Evolutionary conservation across 148 eudicot species (phyloP).

Genomic region (Pharnaceum exiguum): DNA sequence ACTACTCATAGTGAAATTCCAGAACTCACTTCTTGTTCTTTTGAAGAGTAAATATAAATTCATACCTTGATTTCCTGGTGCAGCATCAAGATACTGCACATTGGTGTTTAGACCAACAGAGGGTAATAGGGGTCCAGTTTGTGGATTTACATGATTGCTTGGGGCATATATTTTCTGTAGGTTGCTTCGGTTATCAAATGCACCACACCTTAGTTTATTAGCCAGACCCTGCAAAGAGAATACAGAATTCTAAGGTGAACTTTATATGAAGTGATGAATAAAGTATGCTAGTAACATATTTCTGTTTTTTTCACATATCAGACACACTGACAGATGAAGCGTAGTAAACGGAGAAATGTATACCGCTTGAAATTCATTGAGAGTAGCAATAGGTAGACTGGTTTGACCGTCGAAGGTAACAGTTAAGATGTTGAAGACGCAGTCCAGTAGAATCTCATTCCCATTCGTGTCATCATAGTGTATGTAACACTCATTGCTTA

Average conservation of each 20-base stretch:
- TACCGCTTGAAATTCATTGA: constrained; percentile 35
- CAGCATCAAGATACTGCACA: not conserved
- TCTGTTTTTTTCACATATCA: not conserved
- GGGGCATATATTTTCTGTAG: constrained; percentile 23
- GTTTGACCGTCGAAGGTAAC: constrained; percentile 38
- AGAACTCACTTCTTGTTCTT: no score
- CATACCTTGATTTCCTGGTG: constrained; percentile 13
- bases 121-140: not conserved
- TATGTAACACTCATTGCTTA: constrained; percentile 24
- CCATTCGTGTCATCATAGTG: constrained; percentile 23
- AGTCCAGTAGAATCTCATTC: constrained; percentile 28
- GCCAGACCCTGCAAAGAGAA: constrained; percentile 35
- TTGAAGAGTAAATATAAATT: no score
- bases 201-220: constrained; percentile 34
- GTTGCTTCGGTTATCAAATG: constrained; percentile 28
- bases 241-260: not conserved
- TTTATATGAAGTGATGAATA: not conserved
- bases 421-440: constrained; percentile 28
- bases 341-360: not conserved
- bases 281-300: not conserved
- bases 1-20: no score
- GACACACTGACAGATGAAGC: not conserved
- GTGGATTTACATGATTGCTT: constrained; percentile 9
- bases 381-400: constrained; percentile 25
- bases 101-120: not conserved